phyloP scores from a whole-genome alignment of 108 stramenopile genomes.

The Cyclotella choctawhatcheeana region DNA sequence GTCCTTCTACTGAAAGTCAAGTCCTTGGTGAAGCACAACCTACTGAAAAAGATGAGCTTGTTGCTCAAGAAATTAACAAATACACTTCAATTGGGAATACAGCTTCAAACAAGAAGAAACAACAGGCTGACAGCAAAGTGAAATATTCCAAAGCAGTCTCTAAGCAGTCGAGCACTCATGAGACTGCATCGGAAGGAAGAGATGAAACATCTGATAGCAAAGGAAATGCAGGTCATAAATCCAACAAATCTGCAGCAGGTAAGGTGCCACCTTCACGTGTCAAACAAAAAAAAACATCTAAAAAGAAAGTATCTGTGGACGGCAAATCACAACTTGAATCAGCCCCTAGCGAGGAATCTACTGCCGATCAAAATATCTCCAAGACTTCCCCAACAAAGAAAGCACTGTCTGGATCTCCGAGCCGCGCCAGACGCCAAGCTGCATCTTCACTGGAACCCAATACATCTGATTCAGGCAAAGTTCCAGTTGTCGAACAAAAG shows the following conservation, averaged over 20 bases:
- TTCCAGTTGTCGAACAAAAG: no score
- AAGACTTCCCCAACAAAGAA: slow-evolving; percentile 1
- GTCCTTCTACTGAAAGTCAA: background rate
- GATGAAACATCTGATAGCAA: background rate
- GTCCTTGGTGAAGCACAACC: background rate
- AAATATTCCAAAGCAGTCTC: background rate
- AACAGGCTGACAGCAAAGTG: background rate
- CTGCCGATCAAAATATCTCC: background rate
- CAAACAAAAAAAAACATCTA: no score
- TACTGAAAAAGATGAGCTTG: background rate
- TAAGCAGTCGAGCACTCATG: no score
- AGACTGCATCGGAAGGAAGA: background rate
- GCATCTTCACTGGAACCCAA: slow-evolving; percentile 8
- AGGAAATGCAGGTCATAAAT: background rate
- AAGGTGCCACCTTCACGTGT: no score
- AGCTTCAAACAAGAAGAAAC: background rate
- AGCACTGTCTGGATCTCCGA: background rate
- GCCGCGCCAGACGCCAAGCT: background rate
- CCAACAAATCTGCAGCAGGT: no score
- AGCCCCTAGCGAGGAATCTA: background rate
- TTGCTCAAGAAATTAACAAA: background rate
- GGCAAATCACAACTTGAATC: no score
- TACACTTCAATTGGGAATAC: background rate
- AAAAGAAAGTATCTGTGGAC: no score
- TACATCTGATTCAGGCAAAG: no score